These are phyloP conservation scores for Capsicum pubescens DNA, from an alignment of 257 asterid genomes.

Conservation along the genomic window DNA sequence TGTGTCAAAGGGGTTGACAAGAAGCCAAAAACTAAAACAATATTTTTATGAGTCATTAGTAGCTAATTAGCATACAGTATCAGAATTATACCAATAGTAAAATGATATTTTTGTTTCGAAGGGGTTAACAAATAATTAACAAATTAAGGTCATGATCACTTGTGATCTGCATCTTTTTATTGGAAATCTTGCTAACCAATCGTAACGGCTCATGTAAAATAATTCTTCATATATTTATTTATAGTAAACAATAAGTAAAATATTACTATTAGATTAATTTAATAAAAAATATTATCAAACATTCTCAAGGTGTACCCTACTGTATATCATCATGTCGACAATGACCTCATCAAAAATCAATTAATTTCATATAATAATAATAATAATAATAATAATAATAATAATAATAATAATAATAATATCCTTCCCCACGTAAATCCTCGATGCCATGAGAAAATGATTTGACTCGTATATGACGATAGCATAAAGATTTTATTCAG, in stretches of 20 bases:
- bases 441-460: not conserved
- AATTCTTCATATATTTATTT: slow-evolving; percentile 8
- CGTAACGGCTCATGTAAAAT: slow-evolving; percentile 8
- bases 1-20: no score
- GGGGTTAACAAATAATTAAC: no score
- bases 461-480: not conserved
- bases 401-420: no score
- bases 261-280: not conserved
- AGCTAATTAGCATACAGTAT: no score
- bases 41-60: no score
- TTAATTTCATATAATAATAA: not conserved
- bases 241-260: not conserved
- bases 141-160: no score
- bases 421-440: not conserved
- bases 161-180: no score
- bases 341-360: not conserved
- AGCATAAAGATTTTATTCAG: no score
- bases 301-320: slow-evolving; percentile 29
- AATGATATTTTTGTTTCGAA: not conserved
- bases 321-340: not conserved
- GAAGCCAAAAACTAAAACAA: no score
- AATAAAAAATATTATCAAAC: not conserved
- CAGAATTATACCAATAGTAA: no score
- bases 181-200: slow-evolving; percentile 34
- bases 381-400: no score